Percentiles rank a stretch among this genome's conserved stretches.
These are phyloP conservation scores for Pinus tabuliformis DNA, from an alignment of 75 land plant genomes.

Conservation along the genomic window DNA sequence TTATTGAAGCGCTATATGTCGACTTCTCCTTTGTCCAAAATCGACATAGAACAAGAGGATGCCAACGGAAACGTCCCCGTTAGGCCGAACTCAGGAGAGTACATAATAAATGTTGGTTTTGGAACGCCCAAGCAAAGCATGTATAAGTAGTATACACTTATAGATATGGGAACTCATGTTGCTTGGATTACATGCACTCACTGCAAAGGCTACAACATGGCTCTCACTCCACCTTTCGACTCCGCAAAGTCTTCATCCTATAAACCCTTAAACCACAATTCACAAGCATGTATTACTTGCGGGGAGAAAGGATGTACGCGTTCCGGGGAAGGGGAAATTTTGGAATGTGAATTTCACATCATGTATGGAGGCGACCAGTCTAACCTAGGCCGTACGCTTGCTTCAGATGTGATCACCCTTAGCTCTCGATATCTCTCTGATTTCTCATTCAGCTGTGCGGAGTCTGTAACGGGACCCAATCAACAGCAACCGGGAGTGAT, in stretches of 20 bases:
- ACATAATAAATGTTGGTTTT: conserved; percentile 44
- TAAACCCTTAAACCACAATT: conserved; percentile 21
- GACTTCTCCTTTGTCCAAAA: background rate
- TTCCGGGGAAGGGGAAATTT: no score
- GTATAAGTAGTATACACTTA: conserved; percentile 39
- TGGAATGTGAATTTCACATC: background rate
- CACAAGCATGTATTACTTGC: conserved; percentile 22
- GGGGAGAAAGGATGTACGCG: no score
- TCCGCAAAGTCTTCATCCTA: conserved; percentile 32
- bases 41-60: no score
- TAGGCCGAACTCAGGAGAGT: conserved; percentile 25
- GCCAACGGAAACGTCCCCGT: background rate
- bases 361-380: background rate
- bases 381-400: background rate
- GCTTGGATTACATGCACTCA: conserved; percentile 55
- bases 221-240: conserved; percentile 26
- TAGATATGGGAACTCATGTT: conserved; percentile 64
- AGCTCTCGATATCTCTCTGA: no score
- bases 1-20: background rate
- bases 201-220: conserved; percentile 32
- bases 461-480: no score
- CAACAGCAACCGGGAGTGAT: no score
- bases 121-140: conserved; percentile 50
- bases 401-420: background rate
- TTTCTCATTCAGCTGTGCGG: no score